Evolutionary conservation across 2,329 filamentous ascomycete species (phyloP), one percentile per base, ranked within the genome.

Genomic region (Phyllosticta citribraziliensis): DNA sequence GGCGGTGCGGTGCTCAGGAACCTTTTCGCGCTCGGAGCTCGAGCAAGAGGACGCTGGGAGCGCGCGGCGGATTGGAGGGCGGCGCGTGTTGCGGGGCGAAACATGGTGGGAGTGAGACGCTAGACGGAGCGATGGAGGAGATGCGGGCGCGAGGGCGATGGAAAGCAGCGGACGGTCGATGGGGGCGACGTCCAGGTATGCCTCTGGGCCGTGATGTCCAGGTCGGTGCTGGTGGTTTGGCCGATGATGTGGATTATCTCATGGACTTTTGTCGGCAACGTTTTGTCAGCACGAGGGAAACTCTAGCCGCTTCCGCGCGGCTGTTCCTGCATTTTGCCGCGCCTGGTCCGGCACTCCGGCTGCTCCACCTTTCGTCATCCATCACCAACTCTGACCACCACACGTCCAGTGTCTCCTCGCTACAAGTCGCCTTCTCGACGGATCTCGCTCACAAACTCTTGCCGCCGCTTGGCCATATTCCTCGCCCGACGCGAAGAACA

Each of bases 1-100:
- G 87, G 78, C 60, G 81, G 77, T 64, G 78, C 78, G 66, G 80
- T 83, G 77, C 79, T 86, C 70, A 80, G 82, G 74, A 82, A 77
- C 66, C 73, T 71, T 22, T 71, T 64, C 40, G 70, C 70, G 62
- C 69, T 69, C 63, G 65, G 20, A 51, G 70, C 69, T 62, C 78
- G 76, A 62, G 77, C 73, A 56, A 76, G 63, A 64, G 72, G 70
- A 64, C 69, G 72, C 60, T 70, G 57, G 10, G 64, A 67, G 51
- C 66, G 63, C 27, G 68, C 67, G 33, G 55, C 62, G 64, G 55
- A 57, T 67, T 69, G 70, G 64, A 70, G 69, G 66, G 75, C 73
- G 65, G 74, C 68, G 69, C 80, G 75, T 56, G 79, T 74, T 55
- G 77, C 76, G 62, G 76, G 76, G 66, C 80, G 78, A 65, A 82